These are phyloP conservation scores for Coemansia sp. DNA, from an alignment of 192 early-diverging fungal genomes.

Conservation along the genomic window DNA sequence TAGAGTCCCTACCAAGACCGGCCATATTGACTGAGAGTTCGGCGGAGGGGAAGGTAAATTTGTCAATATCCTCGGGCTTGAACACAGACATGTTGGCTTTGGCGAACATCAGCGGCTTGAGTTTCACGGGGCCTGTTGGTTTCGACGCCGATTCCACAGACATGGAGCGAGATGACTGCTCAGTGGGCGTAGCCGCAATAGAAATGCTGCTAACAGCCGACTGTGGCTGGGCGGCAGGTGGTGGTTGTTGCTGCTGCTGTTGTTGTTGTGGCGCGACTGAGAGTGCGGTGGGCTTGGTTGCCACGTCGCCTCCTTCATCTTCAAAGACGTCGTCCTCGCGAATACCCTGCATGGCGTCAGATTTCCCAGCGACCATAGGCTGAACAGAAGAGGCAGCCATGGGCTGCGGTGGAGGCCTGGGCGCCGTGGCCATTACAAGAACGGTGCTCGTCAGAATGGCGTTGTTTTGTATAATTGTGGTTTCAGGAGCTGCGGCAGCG, in stretches of 20 bases:
- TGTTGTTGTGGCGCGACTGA: not conserved
- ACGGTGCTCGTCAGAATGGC: constrained; percentile 32
- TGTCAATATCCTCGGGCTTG: constrained; percentile 53
- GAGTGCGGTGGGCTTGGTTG: not conserved
- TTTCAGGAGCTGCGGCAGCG: not conserved
- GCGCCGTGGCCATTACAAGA: constrained; percentile 23
- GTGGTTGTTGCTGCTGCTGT: not conserved
- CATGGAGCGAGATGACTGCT: not conserved
- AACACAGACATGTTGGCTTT: constrained; percentile 35
- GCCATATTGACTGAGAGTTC: constrained; percentile 41
- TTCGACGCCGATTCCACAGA: not conserved
- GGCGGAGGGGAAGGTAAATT: constrained; percentile 51
- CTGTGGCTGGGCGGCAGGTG: not conserved
- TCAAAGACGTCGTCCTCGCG: constrained; percentile 37
- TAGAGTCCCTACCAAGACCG: constrained; percentile 9
- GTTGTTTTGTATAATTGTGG: not conserved
- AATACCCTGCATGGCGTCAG: not conserved
- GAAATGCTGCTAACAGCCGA: not conserved
- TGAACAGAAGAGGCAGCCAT: not conserved
- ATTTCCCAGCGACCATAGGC: not conserved
- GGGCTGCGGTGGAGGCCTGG: constrained; percentile 1
- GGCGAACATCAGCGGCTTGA: constrained; percentile 39
- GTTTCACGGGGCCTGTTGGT: not conserved
- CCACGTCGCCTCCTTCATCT: constrained; percentile 11
- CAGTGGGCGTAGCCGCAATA: not conserved